Evolutionary conservation across 257 asterid genomes (phyloP).

Genomic region (Plantago ovata): DNA sequence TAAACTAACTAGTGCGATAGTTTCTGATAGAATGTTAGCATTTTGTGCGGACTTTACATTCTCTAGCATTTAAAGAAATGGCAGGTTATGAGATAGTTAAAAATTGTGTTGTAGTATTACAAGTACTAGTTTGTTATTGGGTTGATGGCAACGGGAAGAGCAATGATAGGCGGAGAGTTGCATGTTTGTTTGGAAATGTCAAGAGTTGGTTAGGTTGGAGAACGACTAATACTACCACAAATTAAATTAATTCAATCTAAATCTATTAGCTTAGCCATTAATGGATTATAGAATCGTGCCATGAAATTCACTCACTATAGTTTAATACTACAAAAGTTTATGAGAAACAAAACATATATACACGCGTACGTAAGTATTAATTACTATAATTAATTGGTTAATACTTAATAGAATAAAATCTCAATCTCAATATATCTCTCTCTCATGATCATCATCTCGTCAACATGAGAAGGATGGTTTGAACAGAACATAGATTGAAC

Average conservation of each 20-base stretch:
- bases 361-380: not conserved
- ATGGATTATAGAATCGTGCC: slow-evolving; percentile 7
- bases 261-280: not conserved
- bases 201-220: slow-evolving; percentile 15
- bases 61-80: too few species aligned
- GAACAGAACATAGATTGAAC: not conserved
- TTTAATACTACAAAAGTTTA: not conserved
- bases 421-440: not conserved
- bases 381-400: not conserved
- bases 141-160: not conserved
- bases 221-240: not conserved
- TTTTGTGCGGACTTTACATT: too few species aligned
- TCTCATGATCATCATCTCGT: too few species aligned
- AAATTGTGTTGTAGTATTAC: too few species aligned
- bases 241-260: not conserved
- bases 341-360: not conserved
- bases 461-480: not conserved
- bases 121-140: too few species aligned
- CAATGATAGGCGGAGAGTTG: not conserved
- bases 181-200: slow-evolving; percentile 23
- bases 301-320: slow-evolving; percentile 18
- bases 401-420: not conserved
- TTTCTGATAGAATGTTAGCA: too few species aligned
- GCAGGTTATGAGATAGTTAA: too few species aligned
- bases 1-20: too few species aligned